phyloP scores from a whole-genome alignment of 2,329 filamentous ascomycete genomes.

The Fusarium multiceps region DNA sequence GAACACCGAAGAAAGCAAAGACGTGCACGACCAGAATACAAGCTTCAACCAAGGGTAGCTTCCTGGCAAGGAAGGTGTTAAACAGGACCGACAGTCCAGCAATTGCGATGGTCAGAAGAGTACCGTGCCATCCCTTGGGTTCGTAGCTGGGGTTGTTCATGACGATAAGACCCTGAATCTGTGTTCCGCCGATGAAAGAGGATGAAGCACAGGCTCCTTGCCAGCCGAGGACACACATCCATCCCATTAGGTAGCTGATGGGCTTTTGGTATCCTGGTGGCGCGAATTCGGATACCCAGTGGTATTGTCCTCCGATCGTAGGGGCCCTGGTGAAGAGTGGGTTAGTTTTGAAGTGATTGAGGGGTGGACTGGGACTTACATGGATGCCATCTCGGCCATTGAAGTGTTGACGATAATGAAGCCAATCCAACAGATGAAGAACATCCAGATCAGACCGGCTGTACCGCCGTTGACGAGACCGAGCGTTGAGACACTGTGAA shows the following conservation, averaged over 20 bases:
- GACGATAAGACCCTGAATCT: conserved; percentile 58
- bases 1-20: conserved; percentile 39
- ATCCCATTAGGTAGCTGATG: conserved; percentile 63
- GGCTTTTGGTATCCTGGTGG: conserved; percentile 61
- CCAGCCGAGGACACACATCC: conserved; percentile 60
- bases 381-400: conserved; percentile 63
- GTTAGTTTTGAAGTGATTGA: neutral
- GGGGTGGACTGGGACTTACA: conserved; percentile 40
- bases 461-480: conserved; percentile 57
- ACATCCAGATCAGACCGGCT: conserved; percentile 60
- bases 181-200: conserved; percentile 56
- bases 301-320: conserved; percentile 68
- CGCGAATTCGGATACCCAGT: conserved; percentile 67
- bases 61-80: conserved; percentile 34
- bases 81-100: conserved; percentile 33
- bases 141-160: conserved; percentile 44
- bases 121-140: conserved; percentile 37
- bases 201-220: conserved; percentile 54
- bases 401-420: conserved; percentile 54
- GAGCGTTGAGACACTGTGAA: conserved; percentile 31
- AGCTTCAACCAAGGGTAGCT: conserved; percentile 31
- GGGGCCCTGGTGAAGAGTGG: conserved; percentile 52
- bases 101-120: conserved; percentile 26
- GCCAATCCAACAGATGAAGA: conserved; percentile 54
- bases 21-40: conserved; percentile 35